Percentiles rank a stretch among this genome's conserved stretches.
phyloP scores from a whole-genome alignment of 768 basidiomycete genomes.

The Rubroboletus satanas region DNA sequence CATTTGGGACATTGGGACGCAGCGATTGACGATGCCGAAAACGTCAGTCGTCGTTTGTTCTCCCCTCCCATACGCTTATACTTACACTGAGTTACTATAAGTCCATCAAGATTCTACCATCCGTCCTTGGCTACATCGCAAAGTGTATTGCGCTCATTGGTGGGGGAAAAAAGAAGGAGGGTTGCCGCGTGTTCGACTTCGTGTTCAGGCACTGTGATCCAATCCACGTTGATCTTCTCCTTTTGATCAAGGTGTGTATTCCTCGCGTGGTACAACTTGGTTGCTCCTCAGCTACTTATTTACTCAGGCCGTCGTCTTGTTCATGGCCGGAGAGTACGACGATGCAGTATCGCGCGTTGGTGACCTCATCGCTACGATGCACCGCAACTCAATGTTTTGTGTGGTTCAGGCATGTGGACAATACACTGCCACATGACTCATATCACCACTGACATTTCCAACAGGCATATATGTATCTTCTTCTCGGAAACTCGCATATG shows the following conservation, averaged over 20 bases:
- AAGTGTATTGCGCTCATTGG: constrained; percentile 1
- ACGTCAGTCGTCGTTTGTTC: background rate
- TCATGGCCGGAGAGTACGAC: background rate
- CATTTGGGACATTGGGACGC: background rate
- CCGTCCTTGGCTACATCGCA: constrained; percentile 5
- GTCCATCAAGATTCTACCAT: constrained; percentile 5
- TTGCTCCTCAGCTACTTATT: background rate
- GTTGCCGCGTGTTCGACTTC: background rate
- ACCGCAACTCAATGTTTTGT: background rate
- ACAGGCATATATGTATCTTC: background rate
- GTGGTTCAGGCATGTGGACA: background rate
- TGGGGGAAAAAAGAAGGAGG: background rate
- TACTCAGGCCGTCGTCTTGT: background rate
- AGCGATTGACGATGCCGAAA: background rate
- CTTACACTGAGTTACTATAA: background rate
- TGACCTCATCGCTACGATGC: background rate
- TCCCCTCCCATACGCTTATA: background rate
- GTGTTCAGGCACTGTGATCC: background rate
- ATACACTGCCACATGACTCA: no score
- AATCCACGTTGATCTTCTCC: background rate
- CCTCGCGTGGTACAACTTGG: no score
- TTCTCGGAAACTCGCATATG: background rate
- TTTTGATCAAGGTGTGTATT: constrained; percentile 5
- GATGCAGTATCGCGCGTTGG: no score
- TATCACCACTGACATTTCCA: background rate